Evolutionary conservation across 768 basidiomycete species (phyloP).

Genomic region (Kockovaella imperatae): DNA sequence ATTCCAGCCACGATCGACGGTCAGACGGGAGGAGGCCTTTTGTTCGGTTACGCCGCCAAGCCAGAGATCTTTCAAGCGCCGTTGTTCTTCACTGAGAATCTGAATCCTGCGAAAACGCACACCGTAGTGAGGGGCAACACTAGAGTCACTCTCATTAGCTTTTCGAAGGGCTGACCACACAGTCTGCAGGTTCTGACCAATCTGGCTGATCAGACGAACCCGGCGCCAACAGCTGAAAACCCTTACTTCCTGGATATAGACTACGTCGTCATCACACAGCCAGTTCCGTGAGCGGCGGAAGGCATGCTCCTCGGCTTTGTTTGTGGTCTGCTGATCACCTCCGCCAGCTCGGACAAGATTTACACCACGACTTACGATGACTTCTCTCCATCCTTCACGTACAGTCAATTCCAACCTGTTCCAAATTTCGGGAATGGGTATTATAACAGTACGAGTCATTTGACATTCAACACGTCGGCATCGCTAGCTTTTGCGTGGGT

Average conservation of each 20-base stretch:
- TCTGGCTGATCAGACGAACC: conserved; percentile 4
- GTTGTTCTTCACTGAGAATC: no score
- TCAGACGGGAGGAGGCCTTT: no score
- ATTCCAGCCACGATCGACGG: no score
- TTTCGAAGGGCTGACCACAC: no score
- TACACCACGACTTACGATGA: conserved; percentile 25
- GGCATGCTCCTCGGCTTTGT: background rate
- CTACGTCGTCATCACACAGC: conserved; percentile 17
- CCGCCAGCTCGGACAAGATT: conserved; percentile 2
- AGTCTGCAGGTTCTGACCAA: no score
- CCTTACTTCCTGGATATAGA: conserved; percentile 27
- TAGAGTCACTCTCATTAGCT: no score
- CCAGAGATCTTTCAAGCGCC: no score
- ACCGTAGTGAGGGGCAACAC: no score
- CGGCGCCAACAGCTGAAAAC: conserved; percentile 2
- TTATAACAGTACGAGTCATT: conserved; percentile 15
- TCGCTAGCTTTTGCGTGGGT: conserved; percentile 2
- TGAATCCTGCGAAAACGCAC: no score
- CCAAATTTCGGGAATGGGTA: conserved; percentile 2
- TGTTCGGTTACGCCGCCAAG: no score
- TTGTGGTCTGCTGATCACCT: background rate
- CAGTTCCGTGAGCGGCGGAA: conserved; percentile 10
- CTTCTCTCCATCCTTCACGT: conserved; percentile 7
- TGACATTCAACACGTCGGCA: background rate
- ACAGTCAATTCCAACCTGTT: conserved; percentile 2